phyloP scores from a whole-genome alignment of 2,329 filamentous ascomycete species.

The Clonostachys byssicola region DNA sequence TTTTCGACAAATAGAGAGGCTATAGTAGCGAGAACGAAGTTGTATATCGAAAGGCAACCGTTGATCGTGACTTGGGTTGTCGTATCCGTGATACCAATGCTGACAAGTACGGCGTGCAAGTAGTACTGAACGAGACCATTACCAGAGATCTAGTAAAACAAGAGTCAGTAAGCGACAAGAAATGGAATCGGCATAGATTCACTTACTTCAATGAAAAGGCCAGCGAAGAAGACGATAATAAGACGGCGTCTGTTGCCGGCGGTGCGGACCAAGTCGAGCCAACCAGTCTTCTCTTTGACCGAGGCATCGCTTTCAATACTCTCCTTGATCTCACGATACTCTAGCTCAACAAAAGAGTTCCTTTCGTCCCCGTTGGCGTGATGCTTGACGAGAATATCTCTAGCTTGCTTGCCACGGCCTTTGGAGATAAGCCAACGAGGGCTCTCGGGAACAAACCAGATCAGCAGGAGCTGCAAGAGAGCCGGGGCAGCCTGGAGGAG shows the following conservation, averaged over 20 bases:
- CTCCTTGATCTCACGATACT: conserved; percentile 39
- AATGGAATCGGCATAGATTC: background rate
- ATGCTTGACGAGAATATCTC: conserved; percentile 4
- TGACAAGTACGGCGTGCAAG: conserved; percentile 34
- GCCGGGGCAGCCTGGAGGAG: conserved; percentile 37
- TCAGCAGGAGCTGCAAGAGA: conserved; percentile 34
- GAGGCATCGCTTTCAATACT: conserved; percentile 28
- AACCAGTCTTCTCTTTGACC: conserved; percentile 31
- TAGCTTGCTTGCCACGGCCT: conserved; percentile 1
- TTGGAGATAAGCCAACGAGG: conserved; percentile 6
- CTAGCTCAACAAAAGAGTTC: conserved; percentile 27
- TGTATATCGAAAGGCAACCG: conserved; percentile 33
- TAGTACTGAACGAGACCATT: conserved; percentile 36
- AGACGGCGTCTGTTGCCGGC: conserved; percentile 37
- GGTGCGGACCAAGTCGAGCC: conserved; percentile 40
- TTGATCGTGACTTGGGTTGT: conserved; percentile 24
- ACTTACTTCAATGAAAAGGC: conserved; percentile 43
- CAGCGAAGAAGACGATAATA: conserved; percentile 41
- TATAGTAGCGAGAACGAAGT: conserved; percentile 32
- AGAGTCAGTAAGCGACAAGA: too few relatives aligned
- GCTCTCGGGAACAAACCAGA: conserved; percentile 41
- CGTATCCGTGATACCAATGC: conserved; percentile 34
- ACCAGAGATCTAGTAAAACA: too few relatives aligned
- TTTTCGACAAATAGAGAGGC: conserved; percentile 36
- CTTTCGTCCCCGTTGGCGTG: conserved; percentile 10